These are phyloP conservation scores for Fraxinus cuspidata DNA, from an alignment of 257 asterid genomes.

Conservation along the genomic window DNA sequence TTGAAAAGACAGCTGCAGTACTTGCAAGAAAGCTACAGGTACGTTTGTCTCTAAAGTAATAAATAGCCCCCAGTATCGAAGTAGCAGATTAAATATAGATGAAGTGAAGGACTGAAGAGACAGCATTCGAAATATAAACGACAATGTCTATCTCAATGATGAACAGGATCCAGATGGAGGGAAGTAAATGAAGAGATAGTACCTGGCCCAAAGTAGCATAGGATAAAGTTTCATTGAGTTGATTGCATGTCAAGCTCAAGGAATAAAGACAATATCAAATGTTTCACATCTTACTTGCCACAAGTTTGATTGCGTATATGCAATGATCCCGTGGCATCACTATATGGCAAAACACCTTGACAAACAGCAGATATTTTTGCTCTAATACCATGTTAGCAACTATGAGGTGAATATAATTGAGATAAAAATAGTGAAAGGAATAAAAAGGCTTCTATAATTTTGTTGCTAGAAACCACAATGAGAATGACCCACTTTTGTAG, in stretches of 20 bases:
- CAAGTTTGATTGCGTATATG: not conserved
- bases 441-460: not conserved
- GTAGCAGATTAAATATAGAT: not conserved
- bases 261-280: not conserved
- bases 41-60: constrained; percentile 13
- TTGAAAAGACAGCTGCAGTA: constrained; percentile 51
- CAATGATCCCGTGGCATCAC: not conserved
- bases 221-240: not conserved
- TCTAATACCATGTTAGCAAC: not conserved
- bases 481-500: not conserved
- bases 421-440: not conserved
- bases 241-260: not conserved
- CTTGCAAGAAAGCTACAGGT: constrained; percentile 53
- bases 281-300: not conserved
- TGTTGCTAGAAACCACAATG: not conserved
- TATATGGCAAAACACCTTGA: not conserved
- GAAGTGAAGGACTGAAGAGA: not conserved
- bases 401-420: not conserved
- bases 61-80: not conserved
- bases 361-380: not conserved
- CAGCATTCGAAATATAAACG: not conserved
- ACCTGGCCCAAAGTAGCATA: not conserved
- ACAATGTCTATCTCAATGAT: not conserved
- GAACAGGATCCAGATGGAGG: not conserved
- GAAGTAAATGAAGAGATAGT: not conserved